Evolutionary conservation across 495 filamentous ascomycete species (phyloP).

Genomic region (Viridothelium virens): DNA sequence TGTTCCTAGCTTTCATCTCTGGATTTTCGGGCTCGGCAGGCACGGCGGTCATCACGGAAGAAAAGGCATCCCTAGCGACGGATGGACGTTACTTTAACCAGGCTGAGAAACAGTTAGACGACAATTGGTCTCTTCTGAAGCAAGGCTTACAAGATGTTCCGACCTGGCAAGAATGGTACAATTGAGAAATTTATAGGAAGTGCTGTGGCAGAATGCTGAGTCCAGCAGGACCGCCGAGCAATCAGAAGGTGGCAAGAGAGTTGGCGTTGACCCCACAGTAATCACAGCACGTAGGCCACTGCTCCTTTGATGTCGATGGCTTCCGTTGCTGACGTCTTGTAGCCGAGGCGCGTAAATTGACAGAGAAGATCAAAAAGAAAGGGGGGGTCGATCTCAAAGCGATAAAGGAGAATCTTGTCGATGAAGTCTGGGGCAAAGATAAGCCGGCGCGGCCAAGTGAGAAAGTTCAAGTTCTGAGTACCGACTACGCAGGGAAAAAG

Average conservation of each 20-base stretch:
- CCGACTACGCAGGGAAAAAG: slow-evolving; percentile 74
- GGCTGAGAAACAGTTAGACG: slow-evolving; percentile 82
- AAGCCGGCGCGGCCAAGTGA: slow-evolving; percentile 70
- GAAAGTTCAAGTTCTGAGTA: slow-evolving; percentile 57
- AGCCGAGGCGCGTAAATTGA: slow-evolving; percentile 76
- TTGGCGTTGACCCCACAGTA: slow-evolving; percentile 86
- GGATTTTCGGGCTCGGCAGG: slow-evolving; percentile 96
- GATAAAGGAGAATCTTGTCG: slow-evolving; percentile 74
- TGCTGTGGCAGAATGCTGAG: slow-evolving; percentile 15
- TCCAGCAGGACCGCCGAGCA: slow-evolving; percentile 62
- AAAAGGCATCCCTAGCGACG: slow-evolving; percentile 84
- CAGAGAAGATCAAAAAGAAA: slow-evolving; percentile 80
- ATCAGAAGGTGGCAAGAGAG: slow-evolving; percentile 72
- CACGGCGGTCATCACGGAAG: slow-evolving; percentile 76
- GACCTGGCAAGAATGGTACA: slow-evolving; percentile 94
- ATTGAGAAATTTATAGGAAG: slow-evolving; percentile 13
- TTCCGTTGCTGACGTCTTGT: slow-evolving; percentile 20
- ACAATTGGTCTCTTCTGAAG: slow-evolving; percentile 87
- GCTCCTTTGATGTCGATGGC: slow-evolving; percentile 12
- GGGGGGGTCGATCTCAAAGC: slow-evolving; percentile 68
- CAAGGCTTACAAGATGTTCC: slow-evolving; percentile 88
- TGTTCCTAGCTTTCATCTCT: slow-evolving; percentile 65
- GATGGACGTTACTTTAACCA: slow-evolving; percentile 99
- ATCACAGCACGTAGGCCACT: slow-evolving; percentile 59
- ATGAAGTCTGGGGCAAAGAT: slow-evolving; percentile 72